Conservation (phyloP, 352 stramenopile genomes). For the Globisporangium carolinianum region DNA sequence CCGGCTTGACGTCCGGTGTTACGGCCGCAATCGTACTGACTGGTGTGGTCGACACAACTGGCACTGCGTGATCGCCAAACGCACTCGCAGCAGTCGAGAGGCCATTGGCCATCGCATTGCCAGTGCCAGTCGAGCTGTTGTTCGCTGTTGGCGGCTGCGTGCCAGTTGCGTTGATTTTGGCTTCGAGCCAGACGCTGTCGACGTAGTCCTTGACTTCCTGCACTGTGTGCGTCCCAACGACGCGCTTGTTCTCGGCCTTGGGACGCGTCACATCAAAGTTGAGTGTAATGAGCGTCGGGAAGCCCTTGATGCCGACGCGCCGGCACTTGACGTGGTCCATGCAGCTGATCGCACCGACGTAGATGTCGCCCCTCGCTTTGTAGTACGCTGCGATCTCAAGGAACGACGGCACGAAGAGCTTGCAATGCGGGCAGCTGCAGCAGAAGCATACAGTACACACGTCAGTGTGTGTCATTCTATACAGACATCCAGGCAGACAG, state of each 20-base stretch:
- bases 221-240: slow-evolving; percentile 73
- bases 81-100: no score
- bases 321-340: slow-evolving; percentile 85
- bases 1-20: slow-evolving; percentile 13
- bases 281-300: slow-evolving; percentile 70
- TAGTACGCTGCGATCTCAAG: slow-evolving; percentile 62
- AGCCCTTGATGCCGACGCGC: slow-evolving; percentile 69
- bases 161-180: slow-evolving; percentile 63
- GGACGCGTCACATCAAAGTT: slow-evolving; percentile 74
- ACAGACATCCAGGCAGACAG: neutral
- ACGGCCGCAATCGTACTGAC: neutral
- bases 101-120: no score
- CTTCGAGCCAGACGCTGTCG: slow-evolving; percentile 47
- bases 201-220: slow-evolving; percentile 75
- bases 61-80: no score
- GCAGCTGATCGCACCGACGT: slow-evolving; percentile 74
- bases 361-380: slow-evolving; percentile 57
- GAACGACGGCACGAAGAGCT: slow-evolving; percentile 65
- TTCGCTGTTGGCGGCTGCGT: slow-evolving; percentile 30
- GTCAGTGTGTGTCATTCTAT: slow-evolving; percentile 2
- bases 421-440: slow-evolving; percentile 72
- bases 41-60: no score
- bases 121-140: neutral
- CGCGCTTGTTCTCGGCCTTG: slow-evolving; percentile 56
- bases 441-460: slow-evolving; percentile 14